Evolutionary conservation across 176 grass and related monocot species (phyloP).

Genomic region (Oryza australiensis): DNA sequence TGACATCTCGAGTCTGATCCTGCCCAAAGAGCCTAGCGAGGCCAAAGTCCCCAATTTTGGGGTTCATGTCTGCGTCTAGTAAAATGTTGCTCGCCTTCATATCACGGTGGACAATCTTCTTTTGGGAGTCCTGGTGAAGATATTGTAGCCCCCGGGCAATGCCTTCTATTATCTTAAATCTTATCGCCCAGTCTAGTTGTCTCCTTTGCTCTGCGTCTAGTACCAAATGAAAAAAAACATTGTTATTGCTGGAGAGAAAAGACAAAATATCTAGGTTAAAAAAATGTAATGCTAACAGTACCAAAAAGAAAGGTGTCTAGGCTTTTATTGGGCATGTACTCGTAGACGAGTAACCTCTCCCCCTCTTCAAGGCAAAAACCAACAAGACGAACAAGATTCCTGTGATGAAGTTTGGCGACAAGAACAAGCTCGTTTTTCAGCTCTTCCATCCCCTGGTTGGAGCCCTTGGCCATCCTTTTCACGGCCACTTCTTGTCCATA

Average conservation of each 20-base stretch:
- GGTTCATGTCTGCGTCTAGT: slow-evolving; percentile 32
- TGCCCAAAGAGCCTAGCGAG: slow-evolving; percentile 39
- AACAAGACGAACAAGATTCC: slow-evolving; percentile 38
- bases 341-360: slow-evolving; percentile 36
- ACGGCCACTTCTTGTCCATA: slow-evolving; percentile 38
- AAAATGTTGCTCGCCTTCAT: slow-evolving; percentile 45
- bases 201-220: background rate
- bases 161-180: slow-evolving; percentile 47
- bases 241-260: too few species aligned
- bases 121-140: slow-evolving; percentile 47
- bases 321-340: slow-evolving; percentile 46
- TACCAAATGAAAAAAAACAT: background rate
- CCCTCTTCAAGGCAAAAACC: slow-evolving; percentile 36
- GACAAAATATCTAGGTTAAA: background rate
- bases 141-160: slow-evolving; percentile 46
- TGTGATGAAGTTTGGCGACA: slow-evolving; percentile 49
- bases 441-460: slow-evolving; percentile 35
- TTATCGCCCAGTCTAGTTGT: slow-evolving; percentile 19
- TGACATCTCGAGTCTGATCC: slow-evolving; percentile 41
- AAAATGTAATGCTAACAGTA: background rate
- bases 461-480: slow-evolving; percentile 36
- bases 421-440: slow-evolving; percentile 37
- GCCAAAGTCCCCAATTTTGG: slow-evolving; percentile 50
- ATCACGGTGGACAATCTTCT: slow-evolving; percentile 39
- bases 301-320: slow-evolving; percentile 40